A percentile compares a stretch with the other conserved stretches of the same genome.
phyloP scores from a whole-genome alignment of 495 filamentous ascomycete genomes.

The Amorphotheca resinae region DNA sequence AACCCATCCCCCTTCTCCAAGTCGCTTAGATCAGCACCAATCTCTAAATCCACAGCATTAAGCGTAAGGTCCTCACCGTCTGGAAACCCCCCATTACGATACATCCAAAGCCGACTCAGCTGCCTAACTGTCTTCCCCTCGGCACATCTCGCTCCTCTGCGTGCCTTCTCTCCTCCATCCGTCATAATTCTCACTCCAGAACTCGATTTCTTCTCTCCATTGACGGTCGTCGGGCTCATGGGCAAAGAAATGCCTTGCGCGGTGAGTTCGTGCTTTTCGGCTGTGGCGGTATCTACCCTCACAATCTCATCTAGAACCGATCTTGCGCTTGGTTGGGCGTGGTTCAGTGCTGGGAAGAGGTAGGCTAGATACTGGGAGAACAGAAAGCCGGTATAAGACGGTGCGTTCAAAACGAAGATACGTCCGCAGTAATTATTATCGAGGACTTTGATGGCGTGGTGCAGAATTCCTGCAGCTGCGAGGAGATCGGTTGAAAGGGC shows the following conservation, averaged over 20 bases:
- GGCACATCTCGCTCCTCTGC: not conserved
- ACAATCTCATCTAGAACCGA: conserved; percentile 16
- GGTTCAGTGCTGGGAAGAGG: not conserved
- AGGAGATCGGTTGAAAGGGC: conserved; percentile 26
- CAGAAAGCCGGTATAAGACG: not conserved
- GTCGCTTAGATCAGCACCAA: no score
- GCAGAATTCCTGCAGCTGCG: conserved; percentile 25
- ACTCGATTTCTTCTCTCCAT: not conserved
- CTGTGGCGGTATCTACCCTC: conserved; percentile 25
- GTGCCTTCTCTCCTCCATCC: not conserved
- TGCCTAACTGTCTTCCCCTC: conserved; percentile 1
- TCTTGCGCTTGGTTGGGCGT: no score
- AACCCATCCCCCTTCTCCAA: no score
- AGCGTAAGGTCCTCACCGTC: no score
- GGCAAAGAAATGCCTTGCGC: conserved; percentile 8
- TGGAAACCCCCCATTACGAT: not conserved
- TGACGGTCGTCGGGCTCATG: not conserved
- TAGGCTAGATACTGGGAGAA: not conserved
- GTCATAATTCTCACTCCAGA: not conserved
- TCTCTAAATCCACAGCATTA: no score
- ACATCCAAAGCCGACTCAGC: not conserved
- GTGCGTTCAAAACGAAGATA: conserved; percentile 22
- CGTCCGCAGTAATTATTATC: conserved; percentile 25
- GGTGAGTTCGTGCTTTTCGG: conserved; percentile 29
- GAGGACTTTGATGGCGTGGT: conserved; percentile 24